A percentile compares a stretch with the other conserved stretches of the same genome.
Evolutionary conservation across 2,329 filamentous ascomycete species (phyloP).

Genomic region (Colletotrichum sp.): DNA sequence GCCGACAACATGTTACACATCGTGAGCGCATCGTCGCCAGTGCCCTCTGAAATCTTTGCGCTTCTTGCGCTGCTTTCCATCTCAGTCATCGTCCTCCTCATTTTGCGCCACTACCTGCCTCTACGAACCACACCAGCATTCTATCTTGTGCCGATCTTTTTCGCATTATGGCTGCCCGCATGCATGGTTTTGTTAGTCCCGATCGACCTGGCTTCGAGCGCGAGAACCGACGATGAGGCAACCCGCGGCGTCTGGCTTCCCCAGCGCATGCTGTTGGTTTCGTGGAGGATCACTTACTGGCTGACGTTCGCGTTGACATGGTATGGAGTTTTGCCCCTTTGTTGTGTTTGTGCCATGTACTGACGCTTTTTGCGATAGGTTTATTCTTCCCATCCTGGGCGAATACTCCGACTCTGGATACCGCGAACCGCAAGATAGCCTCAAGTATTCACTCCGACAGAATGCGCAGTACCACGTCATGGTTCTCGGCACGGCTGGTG

Average conservation of each 20-base stretch:
- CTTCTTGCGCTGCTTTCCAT: conserved; percentile 74
- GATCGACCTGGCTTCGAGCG: conserved; percentile 91
- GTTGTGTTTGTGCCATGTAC: not conserved
- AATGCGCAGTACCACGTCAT: conserved; percentile 91
- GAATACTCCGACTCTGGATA: conserved; percentile 96
- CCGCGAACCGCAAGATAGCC: conserved; percentile 79
- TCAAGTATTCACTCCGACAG: conserved; percentile 83
- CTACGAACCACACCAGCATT: conserved; percentile 90
- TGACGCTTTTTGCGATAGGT: conserved; percentile 52
- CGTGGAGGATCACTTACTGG: conserved; percentile 97
- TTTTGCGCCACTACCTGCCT: conserved; percentile 89
- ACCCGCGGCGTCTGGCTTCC: conserved; percentile 88
- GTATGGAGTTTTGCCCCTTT: conserved; percentile 50
- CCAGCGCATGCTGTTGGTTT: conserved; percentile 77
- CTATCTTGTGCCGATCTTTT: conserved; percentile 89
- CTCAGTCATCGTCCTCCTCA: conserved; percentile 77
- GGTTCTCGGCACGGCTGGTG: conserved; percentile 70
- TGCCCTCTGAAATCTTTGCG: conserved; percentile 83
- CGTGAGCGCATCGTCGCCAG: conserved; percentile 61
- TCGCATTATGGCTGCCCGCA: conserved; percentile 91
- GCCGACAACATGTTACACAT: conserved; percentile 54
- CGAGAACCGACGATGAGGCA: conserved; percentile 72
- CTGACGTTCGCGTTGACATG: conserved; percentile 94
- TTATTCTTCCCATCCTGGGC: conserved; percentile 89
- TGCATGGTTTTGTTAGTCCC: conserved; percentile 92